A percentile compares a stretch with the other conserved stretches of the same genome.
These are phyloP conservation scores for Aspergillus pseudonomiae DNA, from an alignment of 2,329 filamentous ascomycete genomes.

Conservation along the genomic window DNA sequence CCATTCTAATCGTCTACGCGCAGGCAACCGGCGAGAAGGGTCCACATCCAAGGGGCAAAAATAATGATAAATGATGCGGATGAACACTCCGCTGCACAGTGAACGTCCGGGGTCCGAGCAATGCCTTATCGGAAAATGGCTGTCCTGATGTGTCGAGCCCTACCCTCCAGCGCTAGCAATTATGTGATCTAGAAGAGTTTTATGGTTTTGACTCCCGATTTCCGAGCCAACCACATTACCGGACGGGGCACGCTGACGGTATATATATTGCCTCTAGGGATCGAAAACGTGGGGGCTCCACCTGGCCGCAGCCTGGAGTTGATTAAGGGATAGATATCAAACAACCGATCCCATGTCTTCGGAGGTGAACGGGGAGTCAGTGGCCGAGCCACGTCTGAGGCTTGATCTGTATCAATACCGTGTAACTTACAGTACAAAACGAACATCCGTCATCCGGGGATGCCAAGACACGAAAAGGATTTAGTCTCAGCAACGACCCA, in stretches of 20 bases:
- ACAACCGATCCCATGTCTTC: not conserved
- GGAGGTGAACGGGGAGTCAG: not conserved
- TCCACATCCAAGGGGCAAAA: not conserved
- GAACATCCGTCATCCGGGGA: constrained; percentile 16
- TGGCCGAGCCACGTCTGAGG: not conserved
- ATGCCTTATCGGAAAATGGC: not conserved
- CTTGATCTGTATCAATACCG: constrained; percentile 1
- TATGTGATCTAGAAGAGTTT: not conserved
- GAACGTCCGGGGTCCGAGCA: constrained; percentile 1
- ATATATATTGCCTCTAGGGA: not conserved
- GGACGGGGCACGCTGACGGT: not conserved
- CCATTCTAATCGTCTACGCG: not conserved
- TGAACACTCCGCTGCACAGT: not conserved
- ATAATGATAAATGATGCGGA: not conserved
- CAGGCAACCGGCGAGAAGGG: not conserved
- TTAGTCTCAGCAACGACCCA: not conserved
- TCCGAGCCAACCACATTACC: not conserved
- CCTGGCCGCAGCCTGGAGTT: not conserved
- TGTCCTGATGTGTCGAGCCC: not conserved
- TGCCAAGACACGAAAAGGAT: not conserved
- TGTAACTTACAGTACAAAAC: not conserved
- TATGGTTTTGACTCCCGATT: not conserved
- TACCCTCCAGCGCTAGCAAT: not conserved
- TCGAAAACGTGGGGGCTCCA: not conserved
- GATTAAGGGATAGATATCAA: not conserved